Percentiles rank a stretch among this genome's conserved stretches.
phyloP scores from a whole-genome alignment of 164 flowering plant species.

The Nymphaea thermarum region DNA sequence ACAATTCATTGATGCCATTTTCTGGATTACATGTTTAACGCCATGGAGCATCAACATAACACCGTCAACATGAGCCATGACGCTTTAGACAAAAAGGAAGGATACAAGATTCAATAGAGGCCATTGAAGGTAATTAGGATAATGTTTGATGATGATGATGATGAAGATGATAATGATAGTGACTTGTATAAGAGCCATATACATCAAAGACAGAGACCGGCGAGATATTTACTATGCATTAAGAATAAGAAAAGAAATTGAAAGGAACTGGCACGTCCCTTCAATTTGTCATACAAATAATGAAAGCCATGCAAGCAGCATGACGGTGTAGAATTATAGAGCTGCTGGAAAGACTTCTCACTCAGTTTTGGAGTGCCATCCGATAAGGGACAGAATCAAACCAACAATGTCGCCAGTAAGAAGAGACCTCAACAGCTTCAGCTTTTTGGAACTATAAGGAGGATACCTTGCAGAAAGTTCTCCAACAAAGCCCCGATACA shows the following conservation, averaged over 20 bases:
- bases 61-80: too few relatives aligned
- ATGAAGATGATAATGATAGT: too few relatives aligned
- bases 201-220: background rate
- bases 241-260: background rate
- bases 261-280: background rate
- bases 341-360: background rate
- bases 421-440: slow-evolving; percentile 31
- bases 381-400: slow-evolving; percentile 6
- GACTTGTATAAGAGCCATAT: background rate
- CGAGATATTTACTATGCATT: background rate
- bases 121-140: too few relatives aligned
- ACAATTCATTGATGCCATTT: too few relatives aligned
- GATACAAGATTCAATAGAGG: too few relatives aligned
- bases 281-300: background rate
- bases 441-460: slow-evolving; percentile 56
- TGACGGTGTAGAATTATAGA: background rate
- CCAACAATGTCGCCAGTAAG: slow-evolving; percentile 18
- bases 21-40: too few relatives aligned
- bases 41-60: too few relatives aligned
- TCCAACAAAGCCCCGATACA: slow-evolving; percentile 47
- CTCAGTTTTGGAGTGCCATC: background rate
- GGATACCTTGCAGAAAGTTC: slow-evolving; percentile 73
- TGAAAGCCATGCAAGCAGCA: background rate
- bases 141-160: too few relatives aligned
- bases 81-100: too few relatives aligned